Conservation (phyloP, 164 flowering plant species). For the Annona cherimola region DNA sequence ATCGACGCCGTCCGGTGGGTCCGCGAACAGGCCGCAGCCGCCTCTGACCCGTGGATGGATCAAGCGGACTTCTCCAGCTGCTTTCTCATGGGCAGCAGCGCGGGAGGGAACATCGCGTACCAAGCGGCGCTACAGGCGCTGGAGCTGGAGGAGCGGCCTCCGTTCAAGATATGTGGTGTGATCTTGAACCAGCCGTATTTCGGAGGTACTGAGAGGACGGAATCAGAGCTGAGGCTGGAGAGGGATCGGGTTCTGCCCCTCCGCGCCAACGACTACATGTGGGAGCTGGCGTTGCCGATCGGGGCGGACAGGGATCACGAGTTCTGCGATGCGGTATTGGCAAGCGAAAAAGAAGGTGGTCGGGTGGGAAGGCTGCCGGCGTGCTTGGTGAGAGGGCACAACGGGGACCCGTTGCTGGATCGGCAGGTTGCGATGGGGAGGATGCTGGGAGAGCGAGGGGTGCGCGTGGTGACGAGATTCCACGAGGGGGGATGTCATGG, state of each 20-base stretch:
- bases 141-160: slow-evolving; percentile 17
- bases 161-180: slow-evolving; percentile 45
- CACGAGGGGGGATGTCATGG: slow-evolving; percentile 31
- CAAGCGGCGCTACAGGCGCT: slow-evolving; percentile 35
- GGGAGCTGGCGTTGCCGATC: slow-evolving; percentile 47
- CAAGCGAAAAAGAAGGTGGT: neutral
- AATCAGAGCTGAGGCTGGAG: slow-evolving; percentile 37
- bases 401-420: slow-evolving; percentile 26
- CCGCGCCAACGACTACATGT: slow-evolving; percentile 35
- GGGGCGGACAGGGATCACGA: slow-evolving; percentile 54
- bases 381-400: slow-evolving; percentile 23
- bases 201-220: slow-evolving; percentile 47
- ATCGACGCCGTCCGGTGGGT: slow-evolving; percentile 37
- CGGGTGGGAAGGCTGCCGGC: slow-evolving; percentile 39
- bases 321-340: slow-evolving; percentile 35
- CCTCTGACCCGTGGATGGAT: slow-evolving; percentile 37
- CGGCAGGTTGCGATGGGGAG: slow-evolving; percentile 30
- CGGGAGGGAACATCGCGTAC: slow-evolving; percentile 64
- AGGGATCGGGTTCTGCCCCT: slow-evolving; percentile 40
- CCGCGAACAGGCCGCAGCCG: slow-evolving; percentile 9
- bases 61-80: slow-evolving; percentile 39
- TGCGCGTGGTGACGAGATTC: slow-evolving; percentile 26
- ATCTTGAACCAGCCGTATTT: slow-evolving; percentile 48
- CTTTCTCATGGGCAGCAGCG: slow-evolving; percentile 60
- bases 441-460: slow-evolving; percentile 31